Evolutionary conservation across 139 green algal species (phyloP), one percentile per base, ranked within the genome.

Genomic region (Asterochloris sp.): DNA sequence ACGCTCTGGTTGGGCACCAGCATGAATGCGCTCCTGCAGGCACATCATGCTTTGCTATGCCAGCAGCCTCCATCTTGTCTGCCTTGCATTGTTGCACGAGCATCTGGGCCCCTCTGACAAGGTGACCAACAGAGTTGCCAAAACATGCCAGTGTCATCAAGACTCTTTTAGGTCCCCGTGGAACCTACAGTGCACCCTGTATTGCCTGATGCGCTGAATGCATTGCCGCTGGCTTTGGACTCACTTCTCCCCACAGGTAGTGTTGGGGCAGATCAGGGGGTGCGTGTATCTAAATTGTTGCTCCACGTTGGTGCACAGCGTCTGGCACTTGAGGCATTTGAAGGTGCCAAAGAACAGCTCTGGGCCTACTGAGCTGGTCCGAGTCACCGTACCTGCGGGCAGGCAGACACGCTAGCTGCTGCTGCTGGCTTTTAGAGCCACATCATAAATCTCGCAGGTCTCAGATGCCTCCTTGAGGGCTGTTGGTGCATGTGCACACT

Each of bases 271-370:
- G 73, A 98, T 92, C 29, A 94, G 79, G 11, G 97, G 97, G 84
- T 91, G 78, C 6, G 97, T 99, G 90, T 94, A 98, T 83, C 97
- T 97, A 90, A 98, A 99, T 84, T 99, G 95, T 90, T 99, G 97
- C 87, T 98, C 91, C 29, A 99, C 92, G 71, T 94, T 88, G 13
- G 61, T 76, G 17, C 94, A 83, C 54, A 92, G 60, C 11, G 84
- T 88, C 73, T 85, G 85, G 87, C 97, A 99, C 47, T 94, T 86
- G 73, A 91, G 78, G 90, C 97, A 99, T 62, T 86, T 91, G 92
- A 99, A 99, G 23, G 93, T 90, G 29, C 90, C 97, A 62, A 92
- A 88, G 83, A 94, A 95, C 67, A 99, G 92, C 91, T 99, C 97
- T 17, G 97, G 94, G 21, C 92, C 85, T 73, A 99, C 97, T 79